Evolutionary conservation across 768 basidiomycete species (phyloP), one percentile per base, ranked within the genome.

Genomic region (Serpula lacrymans): DNA sequence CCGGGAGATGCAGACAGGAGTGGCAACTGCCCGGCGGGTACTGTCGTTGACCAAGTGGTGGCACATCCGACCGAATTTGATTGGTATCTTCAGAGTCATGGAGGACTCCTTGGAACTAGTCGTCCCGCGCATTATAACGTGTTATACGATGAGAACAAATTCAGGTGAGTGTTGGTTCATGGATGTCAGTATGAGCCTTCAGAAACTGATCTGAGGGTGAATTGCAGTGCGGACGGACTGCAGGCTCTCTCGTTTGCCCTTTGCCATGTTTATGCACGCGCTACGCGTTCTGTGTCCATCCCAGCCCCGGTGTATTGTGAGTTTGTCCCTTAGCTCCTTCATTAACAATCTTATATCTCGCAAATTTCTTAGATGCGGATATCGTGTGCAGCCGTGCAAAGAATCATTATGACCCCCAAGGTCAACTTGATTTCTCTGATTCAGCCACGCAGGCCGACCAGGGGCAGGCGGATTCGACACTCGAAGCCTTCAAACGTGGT

Each of bases 271-370:
- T 91, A 88, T 48, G 84, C 87, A 1, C 75, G 87, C 3, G 78
- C 85, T 8, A 88, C 86, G 3, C 79, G 87, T 17, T 84, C 85
- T 0, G 87, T 88, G 1, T 88, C 87, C 0, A 88, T 88, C 36
- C 87, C 87, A 0, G 87, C 86, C 0, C 87, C 87, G 0, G 85
- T 88, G 0, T 88, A 88, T 49, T 88, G 86, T 88, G 52, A 52
- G 81, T 59, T 24, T 3, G n/a, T n/a, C n/a, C 5, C 8, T 2
- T 6, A 11, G 37, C 29, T 25, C 36, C 12, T 10, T 18, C 2
- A 40, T 13, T 13, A 9, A 10, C 10, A 34, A 2, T 21, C 39
- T 29, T 30, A 22, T 2, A 26, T 13, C 45, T 46, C n/a, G 41
- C 25, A 14, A 31, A 12, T 18, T 41, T 25, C 27, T 21, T 46